Evolutionary conservation across 371 early-diverging fungal genomes (phyloP).

Genomic region (Haplosporangium sp.): DNA sequence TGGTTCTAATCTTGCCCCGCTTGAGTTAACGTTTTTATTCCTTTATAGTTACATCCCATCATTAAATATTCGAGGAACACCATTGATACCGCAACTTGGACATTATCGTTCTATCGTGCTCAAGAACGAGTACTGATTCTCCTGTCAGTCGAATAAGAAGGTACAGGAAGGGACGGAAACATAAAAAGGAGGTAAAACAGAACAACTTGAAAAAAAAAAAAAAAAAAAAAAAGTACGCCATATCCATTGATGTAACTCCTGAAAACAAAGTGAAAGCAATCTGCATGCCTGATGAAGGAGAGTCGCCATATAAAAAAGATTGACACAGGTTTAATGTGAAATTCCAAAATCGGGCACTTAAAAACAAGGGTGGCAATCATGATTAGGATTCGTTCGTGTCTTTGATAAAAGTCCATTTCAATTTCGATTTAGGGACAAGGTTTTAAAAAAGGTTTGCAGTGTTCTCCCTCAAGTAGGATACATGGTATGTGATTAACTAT

Average conservation of each 20-base stretch:
- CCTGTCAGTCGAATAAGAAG: background rate
- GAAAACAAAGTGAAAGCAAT: background rate
- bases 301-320: background rate
- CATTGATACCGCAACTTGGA: background rate
- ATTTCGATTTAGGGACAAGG: background rate
- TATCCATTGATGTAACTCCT: conserved; percentile 1
- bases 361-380: background rate
- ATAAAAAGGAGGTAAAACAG: background rate
- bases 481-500: background rate
- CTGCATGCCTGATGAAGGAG: conserved; percentile 4
- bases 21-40: background rate
- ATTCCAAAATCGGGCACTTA: background rate
- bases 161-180: conserved; percentile 12
- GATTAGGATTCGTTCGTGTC: background rate
- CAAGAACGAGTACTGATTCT: background rate
- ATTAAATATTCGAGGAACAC: background rate
- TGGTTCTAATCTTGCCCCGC: background rate
- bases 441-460: no score
- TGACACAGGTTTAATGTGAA: background rate
- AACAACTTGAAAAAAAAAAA: background rate
- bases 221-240: no score
- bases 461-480: background rate
- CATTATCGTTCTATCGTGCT: background rate
- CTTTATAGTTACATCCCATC: background rate
- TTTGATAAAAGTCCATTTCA: background rate